These are phyloP conservation scores for Phyllosticta capitalensis DNA, from an alignment of 2,329 filamentous ascomycete genomes.

Conservation along the genomic window DNA sequence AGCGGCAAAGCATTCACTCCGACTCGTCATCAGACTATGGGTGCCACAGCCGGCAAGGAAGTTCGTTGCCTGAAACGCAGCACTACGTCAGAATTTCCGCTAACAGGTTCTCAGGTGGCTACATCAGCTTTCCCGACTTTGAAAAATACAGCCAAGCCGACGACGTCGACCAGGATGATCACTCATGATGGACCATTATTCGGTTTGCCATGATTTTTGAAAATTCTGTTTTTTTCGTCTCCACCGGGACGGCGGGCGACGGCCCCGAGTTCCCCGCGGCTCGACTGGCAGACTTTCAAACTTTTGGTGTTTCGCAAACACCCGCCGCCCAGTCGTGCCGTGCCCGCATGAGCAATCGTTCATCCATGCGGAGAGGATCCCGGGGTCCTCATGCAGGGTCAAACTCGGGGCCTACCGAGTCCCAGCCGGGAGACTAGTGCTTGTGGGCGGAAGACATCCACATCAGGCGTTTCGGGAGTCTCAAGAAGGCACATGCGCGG, in stretches of 20 bases:
- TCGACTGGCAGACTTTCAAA: neutral
- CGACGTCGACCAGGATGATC: slow-evolving; percentile 6
- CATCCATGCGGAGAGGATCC: neutral
- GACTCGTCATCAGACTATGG: slow-evolving; percentile 28
- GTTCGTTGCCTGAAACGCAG: slow-evolving; percentile 18
- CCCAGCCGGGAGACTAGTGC: neutral
- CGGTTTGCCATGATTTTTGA: neutral
- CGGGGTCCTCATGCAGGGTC: neutral
- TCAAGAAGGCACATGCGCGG: neutral
- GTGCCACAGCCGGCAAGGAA: slow-evolving; percentile 27
- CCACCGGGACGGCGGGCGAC: neutral
- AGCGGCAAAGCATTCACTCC: slow-evolving; percentile 25
- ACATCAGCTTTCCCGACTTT: slow-evolving; percentile 67
- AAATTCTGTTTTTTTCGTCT: neutral
- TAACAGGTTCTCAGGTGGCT: slow-evolving; percentile 36
- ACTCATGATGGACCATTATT: neutral
- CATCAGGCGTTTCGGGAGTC: neutral
- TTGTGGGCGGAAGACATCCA: neutral
- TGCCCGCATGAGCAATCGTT: neutral
- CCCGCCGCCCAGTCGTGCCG: neutral
- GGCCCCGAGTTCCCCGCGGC: neutral
- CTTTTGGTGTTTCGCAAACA: neutral
- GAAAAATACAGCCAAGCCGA: slow-evolving; percentile 47
- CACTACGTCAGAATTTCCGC: slow-evolving; percentile 12
- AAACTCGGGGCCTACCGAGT: neutral